These are phyloP conservation scores for Saitoella complicata DNA, from an alignment of 805 yeast species.

Conservation along the genomic window DNA sequence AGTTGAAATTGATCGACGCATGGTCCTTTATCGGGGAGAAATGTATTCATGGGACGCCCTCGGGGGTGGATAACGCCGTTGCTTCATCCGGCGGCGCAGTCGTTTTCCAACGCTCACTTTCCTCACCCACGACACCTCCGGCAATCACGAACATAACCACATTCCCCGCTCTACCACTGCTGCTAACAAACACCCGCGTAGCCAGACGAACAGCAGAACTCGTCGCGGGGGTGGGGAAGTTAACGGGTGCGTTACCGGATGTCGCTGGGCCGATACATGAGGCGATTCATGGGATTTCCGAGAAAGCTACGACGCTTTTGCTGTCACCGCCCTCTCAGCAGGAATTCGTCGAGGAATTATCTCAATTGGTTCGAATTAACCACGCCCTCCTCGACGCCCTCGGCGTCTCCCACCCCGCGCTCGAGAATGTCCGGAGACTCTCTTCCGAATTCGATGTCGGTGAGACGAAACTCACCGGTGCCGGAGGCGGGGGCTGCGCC, in stretches of 20 bases:
- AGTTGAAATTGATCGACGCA: slow-evolving; percentile 43
- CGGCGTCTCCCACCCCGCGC: slow-evolving; percentile 86
- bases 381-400: slow-evolving; percentile 75
- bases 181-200: slow-evolving; percentile 72
- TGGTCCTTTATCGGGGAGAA: slow-evolving; percentile 92
- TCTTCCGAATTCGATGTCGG: slow-evolving; percentile 56
- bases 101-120: slow-evolving; percentile 66
- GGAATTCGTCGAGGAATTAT: slow-evolving; percentile 22
- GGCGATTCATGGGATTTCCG: slow-evolving; percentile 59
- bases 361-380: slow-evolving; percentile 58
- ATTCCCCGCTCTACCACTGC: slow-evolving; percentile 56
- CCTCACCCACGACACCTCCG: slow-evolving; percentile 56
- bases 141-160: slow-evolving; percentile 77
- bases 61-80: slow-evolving; percentile 93
- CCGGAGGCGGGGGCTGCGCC: slow-evolving; percentile 99
- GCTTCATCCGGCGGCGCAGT: slow-evolving; percentile 96
- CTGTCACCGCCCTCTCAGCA: slow-evolving; percentile 22
- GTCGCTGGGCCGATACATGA: slow-evolving; percentile 45
- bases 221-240: slow-evolving; percentile 56
- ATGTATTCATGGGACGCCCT: slow-evolving; percentile 91
- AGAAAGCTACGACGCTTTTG: slow-evolving; percentile 53
- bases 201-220: slow-evolving; percentile 76
- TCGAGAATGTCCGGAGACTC: slow-evolving; percentile 56
- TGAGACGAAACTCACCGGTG: slow-evolving; percentile 88
- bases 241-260: slow-evolving; percentile 37